phyloP scores from a whole-genome alignment of 2,329 filamentous ascomycete genomes.

The Aspergillus pseudoglaucus region DNA sequence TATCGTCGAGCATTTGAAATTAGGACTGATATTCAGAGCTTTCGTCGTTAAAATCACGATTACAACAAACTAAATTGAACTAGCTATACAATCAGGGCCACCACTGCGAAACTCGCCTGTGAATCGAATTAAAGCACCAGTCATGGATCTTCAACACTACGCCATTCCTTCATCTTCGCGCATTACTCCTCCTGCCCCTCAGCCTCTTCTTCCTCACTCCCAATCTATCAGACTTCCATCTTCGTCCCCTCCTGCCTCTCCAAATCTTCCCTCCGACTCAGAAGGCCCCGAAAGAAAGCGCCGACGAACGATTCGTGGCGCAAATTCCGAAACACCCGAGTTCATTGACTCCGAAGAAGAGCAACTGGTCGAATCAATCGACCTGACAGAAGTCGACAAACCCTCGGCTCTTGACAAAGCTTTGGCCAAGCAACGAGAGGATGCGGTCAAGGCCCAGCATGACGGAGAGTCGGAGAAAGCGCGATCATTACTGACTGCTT shows the following conservation, averaged over 20 bases:
- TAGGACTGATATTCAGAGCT: no score
- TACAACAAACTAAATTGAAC: no score
- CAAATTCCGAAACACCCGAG: no score
- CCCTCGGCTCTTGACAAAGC: slow-evolving; percentile 36
- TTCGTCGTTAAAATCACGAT: no score
- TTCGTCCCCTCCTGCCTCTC: background rate
- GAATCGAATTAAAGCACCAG: no score
- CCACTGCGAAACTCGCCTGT: no score
- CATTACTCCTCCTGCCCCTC: no score
- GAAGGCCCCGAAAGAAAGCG: slow-evolving; percentile 9
- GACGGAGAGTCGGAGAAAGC: slow-evolving; percentile 21
- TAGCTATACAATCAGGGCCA: no score
- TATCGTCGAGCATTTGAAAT: no score
- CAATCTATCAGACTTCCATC: background rate
- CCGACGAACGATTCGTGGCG: slow-evolving; percentile 3
- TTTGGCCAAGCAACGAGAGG: slow-evolving; percentile 48
- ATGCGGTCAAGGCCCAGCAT: slow-evolving; percentile 44
- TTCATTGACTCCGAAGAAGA: slow-evolving; percentile 2
- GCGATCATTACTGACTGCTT: slow-evolving; percentile 39
- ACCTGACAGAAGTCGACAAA: slow-evolving; percentile 43
- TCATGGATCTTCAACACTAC: no score
- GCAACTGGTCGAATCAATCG: slow-evolving; percentile 42
- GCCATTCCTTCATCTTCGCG: no score
- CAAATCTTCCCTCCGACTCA: background rate
- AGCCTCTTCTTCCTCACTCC: no score